Base-by-base conservation (phyloP, 1,284 basidiomycete genomes). In the Tylopilus microsporus region DNA sequence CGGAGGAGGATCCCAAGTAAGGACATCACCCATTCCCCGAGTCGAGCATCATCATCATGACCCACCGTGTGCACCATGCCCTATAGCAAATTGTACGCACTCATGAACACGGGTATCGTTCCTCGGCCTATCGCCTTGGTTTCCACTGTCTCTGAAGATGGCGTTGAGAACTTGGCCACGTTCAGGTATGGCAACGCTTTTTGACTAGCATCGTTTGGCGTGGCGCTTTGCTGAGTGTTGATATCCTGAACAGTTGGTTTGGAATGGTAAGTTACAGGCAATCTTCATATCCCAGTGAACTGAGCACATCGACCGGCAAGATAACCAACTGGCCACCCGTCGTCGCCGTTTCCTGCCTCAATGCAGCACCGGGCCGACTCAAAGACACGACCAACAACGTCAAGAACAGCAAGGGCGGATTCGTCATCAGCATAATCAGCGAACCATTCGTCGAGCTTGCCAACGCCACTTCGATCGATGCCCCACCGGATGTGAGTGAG, bases 111-210 rank as follows among this genome's bases (percentile, higher is more conserved):
- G 16, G 83, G 82, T 3, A 76, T 86, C 42, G 76, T 78, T n/a
- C 86, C 87, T 0, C 75, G 87, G 46, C 87, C 86, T 1, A 79
- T 89, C 56, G 87, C 84, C 0, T 85, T 89, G 61, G 79, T 87
- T 8, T 87, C 86, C 3, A 80, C 82, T 8, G 60, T 84, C 47
- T 76, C 78, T 1, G 70, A 72, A 16, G 68, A 79, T 25, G 85
- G 85, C 0, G 63, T 75, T 1, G 70, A 77, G 57, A 89, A 89
- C 64, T 74, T 89, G 25, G 80, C 83, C 36, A 79, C 79, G 1
- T 83, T 82, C 64, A 82, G 74, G 48, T 77, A 73, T 68, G 45
- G n/a, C 1, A 5, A 8, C 10, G 30, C 53, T 8, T 6, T 32
- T 32, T 32, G 5, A 32, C 25, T 25, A 25, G 25, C 30, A 32